Base-by-base conservation (phyloP, 176 grass and related monocot genomes). In the Aegilops longissima region DNA sequence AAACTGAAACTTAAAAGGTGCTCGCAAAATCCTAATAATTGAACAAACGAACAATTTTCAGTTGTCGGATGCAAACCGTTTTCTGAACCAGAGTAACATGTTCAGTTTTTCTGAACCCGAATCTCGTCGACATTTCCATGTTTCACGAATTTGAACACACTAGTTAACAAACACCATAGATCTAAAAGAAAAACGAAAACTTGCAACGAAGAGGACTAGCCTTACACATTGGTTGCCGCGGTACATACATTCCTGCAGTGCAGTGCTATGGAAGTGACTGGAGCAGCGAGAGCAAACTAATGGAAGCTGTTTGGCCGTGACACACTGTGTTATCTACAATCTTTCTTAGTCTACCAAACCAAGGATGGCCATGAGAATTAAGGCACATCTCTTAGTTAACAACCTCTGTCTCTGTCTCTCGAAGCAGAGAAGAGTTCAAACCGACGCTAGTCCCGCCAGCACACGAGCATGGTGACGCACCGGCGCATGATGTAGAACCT, bases 401-500 rank as follows among this genome's bases (percentile, higher is more conserved):
- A 31, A 34, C 31, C 27, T 67, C 65, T 33, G 45, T 39, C 70
- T 73, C 70, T 12, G n/a, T 9, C 23, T 27, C 71, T 27, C 13
- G 1, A 49, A 75, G 13, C 72, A 75, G 72, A 75, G 42, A 16
- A 75, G 23, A 5, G 72, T 5, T 18, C 40, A 29, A 49, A 49
- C 7, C 3, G 72, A 25, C 7, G 16, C 72, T 75, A 97, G 64
- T 94, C 94, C 40, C 77, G 82, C 94, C 94, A 97, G 83, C 92
- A 97, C 9, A 97, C 73, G 1, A 97, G 90, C 92, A 97, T 94
- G 83, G 83, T 90, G 85, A 97, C 85, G 29, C 94, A 97, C 21
- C 94, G 92, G 8, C 94, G 92, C 92, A 97, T 85, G 82, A 94
- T 97, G 92, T 97, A 97, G 83, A 97, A 97, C 66, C 92, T 82